Percentiles rank a stretch among this genome's conserved stretches.
phyloP scores from a whole-genome alignment of 257 asterid species.

The Striga asiatica region DNA sequence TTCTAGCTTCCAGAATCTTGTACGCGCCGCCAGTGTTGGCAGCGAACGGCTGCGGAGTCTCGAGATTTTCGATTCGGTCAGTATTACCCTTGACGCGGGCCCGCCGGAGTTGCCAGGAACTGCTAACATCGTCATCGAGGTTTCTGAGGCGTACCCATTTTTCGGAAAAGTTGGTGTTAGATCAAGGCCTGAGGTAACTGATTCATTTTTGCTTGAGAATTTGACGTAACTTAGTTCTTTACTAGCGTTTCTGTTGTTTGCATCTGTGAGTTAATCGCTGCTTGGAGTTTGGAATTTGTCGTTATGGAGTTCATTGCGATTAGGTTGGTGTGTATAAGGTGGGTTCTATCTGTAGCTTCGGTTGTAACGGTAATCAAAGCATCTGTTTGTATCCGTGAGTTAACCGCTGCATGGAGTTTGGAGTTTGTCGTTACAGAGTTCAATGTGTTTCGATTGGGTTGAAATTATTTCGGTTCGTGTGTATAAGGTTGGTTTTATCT shows the following conservation, averaged over 20 bases:
- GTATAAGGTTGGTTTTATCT: no score
- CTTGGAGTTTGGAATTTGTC: slow-evolving; percentile 7
- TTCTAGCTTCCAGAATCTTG: slow-evolving; percentile 56
- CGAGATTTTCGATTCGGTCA: slow-evolving; percentile 71
- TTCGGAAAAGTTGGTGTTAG: slow-evolving; percentile 62
- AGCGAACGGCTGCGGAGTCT: slow-evolving; percentile 49
- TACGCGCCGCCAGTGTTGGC: slow-evolving; percentile 49
- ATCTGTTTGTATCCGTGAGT: neutral
- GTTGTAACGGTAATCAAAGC: neutral
- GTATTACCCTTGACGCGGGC: slow-evolving; percentile 67
- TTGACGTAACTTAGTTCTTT: no score
- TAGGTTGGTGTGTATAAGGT: no score
- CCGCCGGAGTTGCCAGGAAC: slow-evolving; percentile 94
- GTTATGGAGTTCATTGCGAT: no score
- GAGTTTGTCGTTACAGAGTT: neutral
- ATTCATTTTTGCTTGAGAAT: slow-evolving; percentile 1
- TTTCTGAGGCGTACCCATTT: slow-evolving; percentile 51
- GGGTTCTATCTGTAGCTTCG: no score
- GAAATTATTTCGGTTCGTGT: no score
- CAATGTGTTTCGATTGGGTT: neutral
- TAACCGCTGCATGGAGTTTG: slow-evolving; percentile 8
- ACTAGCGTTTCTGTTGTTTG: no score
- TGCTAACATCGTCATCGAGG: slow-evolving; percentile 67
- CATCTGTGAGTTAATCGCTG: neutral
- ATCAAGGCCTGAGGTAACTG: slow-evolving; percentile 70